phyloP scores from a whole-genome alignment of 306 rosid genomes.

The Begonia masoniana region DNA sequence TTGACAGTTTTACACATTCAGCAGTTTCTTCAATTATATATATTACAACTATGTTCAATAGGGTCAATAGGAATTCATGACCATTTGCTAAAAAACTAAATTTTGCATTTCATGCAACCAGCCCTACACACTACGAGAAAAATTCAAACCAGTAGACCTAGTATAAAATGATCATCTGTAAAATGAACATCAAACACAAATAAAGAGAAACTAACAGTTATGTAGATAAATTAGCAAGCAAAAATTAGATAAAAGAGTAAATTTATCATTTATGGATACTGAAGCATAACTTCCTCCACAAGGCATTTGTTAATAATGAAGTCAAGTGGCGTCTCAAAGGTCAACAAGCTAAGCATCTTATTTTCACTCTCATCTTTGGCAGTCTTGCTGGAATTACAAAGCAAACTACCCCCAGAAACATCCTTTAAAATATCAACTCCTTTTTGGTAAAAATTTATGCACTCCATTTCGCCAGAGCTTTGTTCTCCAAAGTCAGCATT shows the following conservation, averaged over 20 bases:
- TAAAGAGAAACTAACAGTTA: conserved; percentile 10
- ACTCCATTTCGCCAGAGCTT: conserved; percentile 24
- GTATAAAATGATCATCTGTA: too few species aligned
- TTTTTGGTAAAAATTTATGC: conserved; percentile 11
- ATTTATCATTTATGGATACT: conserved; percentile 69
- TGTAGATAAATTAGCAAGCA: conserved; percentile 8
- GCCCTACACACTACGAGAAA: too few species aligned
- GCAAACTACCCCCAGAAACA: conserved; percentile 72
- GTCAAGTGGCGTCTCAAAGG: conserved; percentile 77
- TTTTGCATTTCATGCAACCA: too few species aligned
- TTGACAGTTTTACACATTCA: too few species aligned
- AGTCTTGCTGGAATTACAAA: conserved; percentile 32
- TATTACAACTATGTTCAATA: too few species aligned
- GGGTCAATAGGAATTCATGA: too few species aligned
- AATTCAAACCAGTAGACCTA: too few species aligned
- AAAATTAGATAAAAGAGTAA: conserved; percentile 8
- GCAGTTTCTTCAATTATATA: too few species aligned
- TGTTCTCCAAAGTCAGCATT: conserved; percentile 18
- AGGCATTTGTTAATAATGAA: conserved; percentile 83
- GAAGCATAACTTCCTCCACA: conserved; percentile 76
- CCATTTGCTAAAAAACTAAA: too few species aligned
- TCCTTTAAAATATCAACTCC: conserved; percentile 14
- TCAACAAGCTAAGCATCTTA: conserved; percentile 19
- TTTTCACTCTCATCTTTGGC: conserved; percentile 18
- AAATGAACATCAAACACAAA: conserved; percentile 7